These are phyloP conservation scores for Colletotrichum phormii DNA, from an alignment of 2,329 filamentous ascomycete species.

Conservation along the genomic window DNA sequence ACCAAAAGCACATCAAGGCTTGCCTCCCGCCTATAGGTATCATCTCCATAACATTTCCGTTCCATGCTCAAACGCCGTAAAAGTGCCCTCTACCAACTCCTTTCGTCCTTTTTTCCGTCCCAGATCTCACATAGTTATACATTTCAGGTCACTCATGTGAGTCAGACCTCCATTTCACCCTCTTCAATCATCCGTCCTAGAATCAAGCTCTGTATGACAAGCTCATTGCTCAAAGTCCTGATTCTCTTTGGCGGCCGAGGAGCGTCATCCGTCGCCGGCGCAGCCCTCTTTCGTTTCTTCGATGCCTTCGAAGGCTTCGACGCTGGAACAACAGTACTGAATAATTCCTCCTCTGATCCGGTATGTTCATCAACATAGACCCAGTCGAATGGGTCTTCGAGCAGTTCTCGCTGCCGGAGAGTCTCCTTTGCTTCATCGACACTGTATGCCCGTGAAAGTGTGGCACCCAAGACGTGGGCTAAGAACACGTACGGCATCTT, in stretches of 20 bases:
- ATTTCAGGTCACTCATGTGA: neutral
- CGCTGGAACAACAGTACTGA: constrained; percentile 43
- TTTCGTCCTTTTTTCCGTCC: neutral
- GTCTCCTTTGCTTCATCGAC: constrained; percentile 72
- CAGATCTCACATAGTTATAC: neutral
- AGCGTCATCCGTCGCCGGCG: constrained; percentile 38
- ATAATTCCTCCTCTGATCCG: constrained; percentile 63
- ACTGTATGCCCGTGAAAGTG: constrained; percentile 74
- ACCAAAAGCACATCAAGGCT: neutral
- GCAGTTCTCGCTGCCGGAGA: constrained; percentile 62
- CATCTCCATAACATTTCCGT: neutral
- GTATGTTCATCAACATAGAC: constrained; percentile 80
- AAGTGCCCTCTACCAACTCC: neutral
- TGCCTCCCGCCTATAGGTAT: neutral
- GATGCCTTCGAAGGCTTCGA: constrained; percentile 46
- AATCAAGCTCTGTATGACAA: constrained; percentile 93
- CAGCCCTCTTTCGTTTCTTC: constrained; percentile 55
- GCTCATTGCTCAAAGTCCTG: constrained; percentile 82
- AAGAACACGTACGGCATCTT: constrained; percentile 84
- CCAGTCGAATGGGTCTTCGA: constrained; percentile 73
- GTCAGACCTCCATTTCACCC: constrained; percentile 52
- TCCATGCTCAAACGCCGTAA: neutral
- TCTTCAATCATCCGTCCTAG: constrained; percentile 81
- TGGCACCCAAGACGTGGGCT: constrained; percentile 80
- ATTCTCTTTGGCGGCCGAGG: constrained; percentile 62